Percentiles rank a stretch among this genome's conserved stretches.
Conservation (phyloP, 1,284 basidiomycete genomes). For the Fomitopsis schrenkii region DNA sequence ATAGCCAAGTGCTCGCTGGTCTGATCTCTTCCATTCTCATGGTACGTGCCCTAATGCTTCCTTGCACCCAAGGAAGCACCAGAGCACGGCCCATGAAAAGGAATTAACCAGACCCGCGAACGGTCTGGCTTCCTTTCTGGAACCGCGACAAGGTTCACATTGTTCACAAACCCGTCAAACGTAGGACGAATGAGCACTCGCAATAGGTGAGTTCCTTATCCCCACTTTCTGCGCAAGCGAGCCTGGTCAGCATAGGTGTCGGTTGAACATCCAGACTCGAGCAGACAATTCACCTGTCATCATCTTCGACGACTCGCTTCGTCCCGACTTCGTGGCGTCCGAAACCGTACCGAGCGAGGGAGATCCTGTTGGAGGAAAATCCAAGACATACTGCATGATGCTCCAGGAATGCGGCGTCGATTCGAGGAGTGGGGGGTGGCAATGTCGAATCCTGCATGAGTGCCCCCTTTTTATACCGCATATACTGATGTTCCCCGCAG, state of each 20-base stretch:
- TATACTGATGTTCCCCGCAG: not conserved
- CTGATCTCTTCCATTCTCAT: constrained; percentile 37
- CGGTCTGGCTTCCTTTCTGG: constrained; percentile 1
- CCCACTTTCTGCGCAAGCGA: no score
- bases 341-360: not conserved
- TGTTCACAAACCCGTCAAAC: not conserved
- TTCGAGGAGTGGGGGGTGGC: not conserved
- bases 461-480: not conserved
- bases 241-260: no score
- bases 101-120: constrained; percentile 24
- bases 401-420: not conserved
- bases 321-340: no score
- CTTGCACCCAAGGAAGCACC: constrained; percentile 16
- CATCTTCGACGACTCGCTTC: no score
- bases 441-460: not conserved
- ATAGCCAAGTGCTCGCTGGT: constrained; percentile 7
- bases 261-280: no score
- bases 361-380: not conserved
- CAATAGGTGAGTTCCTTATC: no score
- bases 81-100: constrained; percentile 27
- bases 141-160: not conserved
- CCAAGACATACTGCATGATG: not conserved
- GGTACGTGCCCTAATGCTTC: constrained; percentile 27
- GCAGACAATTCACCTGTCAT: no score
- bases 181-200: no score